Base-by-base conservation (phyloP, 169 alveolate genomes). In the Plasmodium blacklocki region DNA sequence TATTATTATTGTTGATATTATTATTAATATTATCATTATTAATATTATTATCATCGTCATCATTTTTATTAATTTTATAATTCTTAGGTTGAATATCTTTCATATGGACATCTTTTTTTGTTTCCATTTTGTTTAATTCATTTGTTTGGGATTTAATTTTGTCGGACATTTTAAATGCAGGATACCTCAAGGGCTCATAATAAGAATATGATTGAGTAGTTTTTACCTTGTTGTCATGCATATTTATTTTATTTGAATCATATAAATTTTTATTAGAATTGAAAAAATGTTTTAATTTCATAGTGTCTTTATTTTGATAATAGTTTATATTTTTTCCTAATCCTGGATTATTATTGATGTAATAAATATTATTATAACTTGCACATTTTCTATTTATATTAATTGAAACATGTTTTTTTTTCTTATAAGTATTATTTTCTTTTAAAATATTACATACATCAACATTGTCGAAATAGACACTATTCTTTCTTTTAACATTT, bases 131-230 rank as follows among this genome's bases (percentile, higher is more conserved):
- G 19, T n/a, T 71, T 52, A 12, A 6, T 9, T 14, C 49, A 4
- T 56, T 14, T 14, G 21, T 14, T 73, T 62, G 60, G 54, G 21
- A 9, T 54, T 43, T 73, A n/a, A 29, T 9, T 45, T 64, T 73
- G 15, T 73, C 87, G 11, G 87, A 59, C 50, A 73, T 73, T 62
- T 56, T 73, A 73, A 73, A 73, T 26, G 87, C 87, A 39, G 87
- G 87, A 73, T 73, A 73, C n/a, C 60, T 73, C 19, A 73, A 56
- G 14, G 87, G 87, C 58, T 73, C 87, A 64, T 73, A 73, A 73
- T 54, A 73, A 4, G 58, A 60, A 64, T 73, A 73, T 14, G 19
- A 15, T 19, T 62, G 49, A 12, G n/a, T 26, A 6, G 18, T 62
- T 62, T 39, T 73, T 9, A 29, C 47, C 19, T 56, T 64, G 54